Evolutionary conservation across 306 rosid genomes (phyloP).

Genomic region (Delonix regia): DNA sequence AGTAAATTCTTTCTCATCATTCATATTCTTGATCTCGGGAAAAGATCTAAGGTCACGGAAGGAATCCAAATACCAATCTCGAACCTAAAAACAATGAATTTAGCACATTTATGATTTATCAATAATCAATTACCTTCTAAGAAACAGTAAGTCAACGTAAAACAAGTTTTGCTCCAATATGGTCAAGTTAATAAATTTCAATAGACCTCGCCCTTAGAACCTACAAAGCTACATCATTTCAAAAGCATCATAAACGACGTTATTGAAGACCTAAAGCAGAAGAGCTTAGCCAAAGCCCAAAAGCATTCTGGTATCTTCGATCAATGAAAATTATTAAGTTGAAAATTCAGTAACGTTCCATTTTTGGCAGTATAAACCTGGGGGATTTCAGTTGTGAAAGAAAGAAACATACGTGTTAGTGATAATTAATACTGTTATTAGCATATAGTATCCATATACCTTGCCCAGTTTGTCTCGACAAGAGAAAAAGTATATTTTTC

Average conservation of each 20-base stretch:
- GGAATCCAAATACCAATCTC: slow-evolving; percentile 95
- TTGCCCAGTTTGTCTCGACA: not conserved
- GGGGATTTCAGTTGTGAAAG: not conserved
- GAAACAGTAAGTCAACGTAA: not conserved
- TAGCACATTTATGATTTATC: slow-evolving; percentile 29
- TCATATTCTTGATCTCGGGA: slow-evolving; percentile 72
- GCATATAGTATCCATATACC: slow-evolving; percentile 3
- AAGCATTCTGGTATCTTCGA: slow-evolving; percentile 14
- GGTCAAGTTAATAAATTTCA: not conserved
- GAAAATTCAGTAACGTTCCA: not conserved
- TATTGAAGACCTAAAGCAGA: slow-evolving; percentile 14
- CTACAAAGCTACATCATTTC: not conserved
- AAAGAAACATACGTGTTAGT: not conserved
- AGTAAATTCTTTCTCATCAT: slow-evolving; percentile 75
- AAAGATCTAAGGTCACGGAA: slow-evolving; percentile 84
- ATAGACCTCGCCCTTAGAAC: not conserved
- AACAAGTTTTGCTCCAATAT: slow-evolving; percentile 6
- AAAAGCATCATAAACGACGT: slow-evolving; percentile 16
- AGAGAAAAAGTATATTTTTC: not conserved
- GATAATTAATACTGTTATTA: not conserved
- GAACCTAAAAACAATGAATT: slow-evolving; percentile 58
- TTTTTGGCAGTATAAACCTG: not conserved
- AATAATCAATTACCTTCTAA: not conserved
- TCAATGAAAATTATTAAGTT: not conserved
- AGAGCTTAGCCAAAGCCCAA: not conserved